A percentile compares a stretch with the other conserved stretches of the same genome.
These are phyloP conservation scores for Blastobotrys aristatus DNA, from an alignment of 1,139 yeast genomes.

Conservation along the genomic window DNA sequence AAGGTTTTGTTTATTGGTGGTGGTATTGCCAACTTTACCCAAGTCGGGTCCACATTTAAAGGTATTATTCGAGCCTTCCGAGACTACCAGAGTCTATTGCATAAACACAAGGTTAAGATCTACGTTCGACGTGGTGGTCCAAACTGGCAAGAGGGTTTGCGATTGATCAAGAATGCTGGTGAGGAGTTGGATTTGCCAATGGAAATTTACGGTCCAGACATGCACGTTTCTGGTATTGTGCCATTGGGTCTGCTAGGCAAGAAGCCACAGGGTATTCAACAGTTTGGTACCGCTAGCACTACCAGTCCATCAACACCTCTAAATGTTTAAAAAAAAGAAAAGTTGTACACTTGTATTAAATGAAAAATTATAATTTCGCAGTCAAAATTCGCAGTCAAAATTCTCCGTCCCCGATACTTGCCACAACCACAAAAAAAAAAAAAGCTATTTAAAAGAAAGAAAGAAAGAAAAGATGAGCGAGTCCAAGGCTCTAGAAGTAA, in stretches of 20 bases:
- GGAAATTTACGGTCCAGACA: constrained; percentile 48
- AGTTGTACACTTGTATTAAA: neutral
- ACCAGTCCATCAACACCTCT: constrained; percentile 34
- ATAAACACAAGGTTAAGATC: constrained; percentile 39
- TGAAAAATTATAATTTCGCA: neutral
- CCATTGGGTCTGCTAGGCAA: constrained; percentile 40
- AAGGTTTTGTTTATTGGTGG: constrained; percentile 45
- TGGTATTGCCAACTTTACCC: constrained; percentile 46
- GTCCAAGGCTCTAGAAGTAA: neutral
- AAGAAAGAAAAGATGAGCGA: no score
- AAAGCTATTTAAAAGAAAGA: no score
- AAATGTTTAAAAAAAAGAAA: constrained; percentile 23
- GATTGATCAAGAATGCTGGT: constrained; percentile 42
- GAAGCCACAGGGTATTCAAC: constrained; percentile 38
- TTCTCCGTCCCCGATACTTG: no score
- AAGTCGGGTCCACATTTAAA: constrained; percentile 45
- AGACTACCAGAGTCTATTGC: constrained; percentile 37
- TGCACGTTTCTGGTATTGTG: constrained; percentile 46
- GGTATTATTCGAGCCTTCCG: constrained; percentile 46
- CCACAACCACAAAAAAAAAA: no score
- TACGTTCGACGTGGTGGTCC: constrained; percentile 47
- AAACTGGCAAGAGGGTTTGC: constrained; percentile 46
- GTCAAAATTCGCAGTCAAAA: no score
- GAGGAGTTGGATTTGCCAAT: constrained; percentile 43
- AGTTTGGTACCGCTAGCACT: constrained; percentile 34